Evolutionary conservation across 192 early-diverging fungal genomes (phyloP).

Genomic region (Spizellomyces punctatus): DNA sequence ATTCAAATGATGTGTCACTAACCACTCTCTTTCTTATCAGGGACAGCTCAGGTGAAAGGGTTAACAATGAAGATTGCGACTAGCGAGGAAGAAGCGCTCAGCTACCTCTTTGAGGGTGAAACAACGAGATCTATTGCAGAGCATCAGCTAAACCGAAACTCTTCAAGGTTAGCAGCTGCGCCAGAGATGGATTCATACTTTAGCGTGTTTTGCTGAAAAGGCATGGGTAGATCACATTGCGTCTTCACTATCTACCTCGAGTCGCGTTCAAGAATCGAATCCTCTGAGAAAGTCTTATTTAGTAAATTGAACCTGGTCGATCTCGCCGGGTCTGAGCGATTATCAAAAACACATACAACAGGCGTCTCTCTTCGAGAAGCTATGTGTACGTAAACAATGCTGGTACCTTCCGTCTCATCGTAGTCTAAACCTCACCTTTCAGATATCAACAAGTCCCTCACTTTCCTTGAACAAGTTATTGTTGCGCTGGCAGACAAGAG

Average conservation of each 20-base stretch:
- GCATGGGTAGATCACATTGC: conserved; percentile 56
- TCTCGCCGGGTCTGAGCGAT: conserved; percentile 59
- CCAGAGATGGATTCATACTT: conserved; percentile 1
- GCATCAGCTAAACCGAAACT: conserved; percentile 62
- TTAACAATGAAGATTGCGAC: conserved; percentile 53
- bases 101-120: conserved; percentile 66
- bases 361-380: conserved; percentile 63
- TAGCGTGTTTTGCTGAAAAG: too few relatives aligned
- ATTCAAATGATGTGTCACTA: not conserved
- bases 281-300: conserved; percentile 56
- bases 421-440: conserved; percentile 1
- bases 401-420: not conserved
- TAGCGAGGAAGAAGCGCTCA: conserved; percentile 65
- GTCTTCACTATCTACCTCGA: conserved; percentile 67
- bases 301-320: conserved; percentile 66
- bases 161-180: conserved; percentile 44
- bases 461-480: conserved; percentile 67
- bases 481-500: conserved; percentile 67
- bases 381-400: conserved; percentile 47
- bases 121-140: conserved; percentile 61
- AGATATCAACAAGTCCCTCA: conserved; percentile 67
- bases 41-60: conserved; percentile 57
- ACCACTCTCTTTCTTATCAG: conserved; percentile 25
- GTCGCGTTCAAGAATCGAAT: conserved; percentile 59
- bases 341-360: conserved; percentile 63